Conservation (phyloP, 176 grass and related monocot genomes). For the Cymbopogon citratus region DNA sequence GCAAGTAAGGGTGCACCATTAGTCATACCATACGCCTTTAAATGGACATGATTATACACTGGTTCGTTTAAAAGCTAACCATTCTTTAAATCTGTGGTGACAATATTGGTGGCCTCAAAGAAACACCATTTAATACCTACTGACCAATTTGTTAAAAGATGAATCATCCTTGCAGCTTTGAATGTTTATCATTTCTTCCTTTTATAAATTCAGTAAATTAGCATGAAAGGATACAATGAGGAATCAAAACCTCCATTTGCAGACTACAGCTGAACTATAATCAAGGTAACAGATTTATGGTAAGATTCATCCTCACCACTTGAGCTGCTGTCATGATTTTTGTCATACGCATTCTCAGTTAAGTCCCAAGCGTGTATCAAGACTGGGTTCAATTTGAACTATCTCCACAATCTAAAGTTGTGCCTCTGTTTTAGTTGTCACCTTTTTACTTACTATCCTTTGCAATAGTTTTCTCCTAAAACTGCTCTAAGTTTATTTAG, state of each 20-base stretch:
- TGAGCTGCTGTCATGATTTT: background rate
- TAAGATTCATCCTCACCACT: background rate
- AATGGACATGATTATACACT: background rate
- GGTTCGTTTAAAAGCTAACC: no score
- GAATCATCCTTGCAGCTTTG: no score
- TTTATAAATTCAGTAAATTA: no score
- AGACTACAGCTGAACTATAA: slow-evolving; percentile 53
- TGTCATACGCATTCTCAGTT: background rate
- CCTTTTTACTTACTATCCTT: background rate
- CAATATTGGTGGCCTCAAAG: no score
- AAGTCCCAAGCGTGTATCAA: background rate
- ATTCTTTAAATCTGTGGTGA: no score
- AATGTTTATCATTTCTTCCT: no score
- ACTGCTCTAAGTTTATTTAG: background rate
- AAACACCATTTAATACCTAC: no score
- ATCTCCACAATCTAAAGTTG: background rate
- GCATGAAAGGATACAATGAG: no score
- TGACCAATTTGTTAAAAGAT: no score
- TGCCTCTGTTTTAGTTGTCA: background rate
- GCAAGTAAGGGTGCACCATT: no score
- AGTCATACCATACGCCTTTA: background rate
- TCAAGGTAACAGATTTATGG: slow-evolving; percentile 52
- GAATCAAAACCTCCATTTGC: no score
- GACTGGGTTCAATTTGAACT: background rate
- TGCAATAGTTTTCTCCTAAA: slow-evolving; percentile 8